These are phyloP conservation scores for Venturia oleaginea DNA, from an alignment of 2,329 filamentous ascomycete genomes.

Conservation along the genomic window DNA sequence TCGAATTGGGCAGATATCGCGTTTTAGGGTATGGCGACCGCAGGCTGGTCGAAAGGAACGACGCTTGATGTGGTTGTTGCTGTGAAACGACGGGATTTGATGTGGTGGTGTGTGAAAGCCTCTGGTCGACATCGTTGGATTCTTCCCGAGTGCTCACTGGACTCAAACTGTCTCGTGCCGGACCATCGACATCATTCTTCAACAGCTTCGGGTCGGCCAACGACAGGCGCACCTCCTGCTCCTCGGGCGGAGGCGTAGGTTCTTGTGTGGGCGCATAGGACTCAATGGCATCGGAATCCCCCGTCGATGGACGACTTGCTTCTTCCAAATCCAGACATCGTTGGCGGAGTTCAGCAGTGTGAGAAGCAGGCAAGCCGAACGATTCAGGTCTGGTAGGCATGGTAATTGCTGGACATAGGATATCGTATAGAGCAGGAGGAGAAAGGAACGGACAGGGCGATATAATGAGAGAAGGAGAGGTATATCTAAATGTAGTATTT, in stretches of 20 bases:
- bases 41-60: slow-evolving; percentile 1
- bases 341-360: background rate
- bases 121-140: slow-evolving; percentile 7
- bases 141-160: slow-evolving; percentile 14
- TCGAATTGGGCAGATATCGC: slow-evolving; percentile 59
- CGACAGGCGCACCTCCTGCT: background rate
- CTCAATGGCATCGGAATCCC: background rate
- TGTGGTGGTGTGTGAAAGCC: slow-evolving; percentile 12
- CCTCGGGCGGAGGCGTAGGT: slow-evolving; percentile 10
- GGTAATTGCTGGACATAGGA: background rate
- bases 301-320: background rate
- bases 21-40: slow-evolving; percentile 13
- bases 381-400: slow-evolving; percentile 2
- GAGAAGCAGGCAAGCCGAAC: background rate
- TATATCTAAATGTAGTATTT: background rate
- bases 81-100: background rate
- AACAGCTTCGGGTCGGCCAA: slow-evolving; percentile 1
- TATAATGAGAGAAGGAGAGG: background rate
- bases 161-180: slow-evolving; percentile 14
- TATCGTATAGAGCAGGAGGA: background rate
- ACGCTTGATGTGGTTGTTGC: too few species aligned
- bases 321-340: slow-evolving; percentile 6
- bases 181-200: slow-evolving; percentile 10
- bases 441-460: background rate
- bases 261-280: background rate